Evolutionary conservation across 169 alveolate species (phyloP).

Genomic region (Cryptosporidium canis): DNA sequence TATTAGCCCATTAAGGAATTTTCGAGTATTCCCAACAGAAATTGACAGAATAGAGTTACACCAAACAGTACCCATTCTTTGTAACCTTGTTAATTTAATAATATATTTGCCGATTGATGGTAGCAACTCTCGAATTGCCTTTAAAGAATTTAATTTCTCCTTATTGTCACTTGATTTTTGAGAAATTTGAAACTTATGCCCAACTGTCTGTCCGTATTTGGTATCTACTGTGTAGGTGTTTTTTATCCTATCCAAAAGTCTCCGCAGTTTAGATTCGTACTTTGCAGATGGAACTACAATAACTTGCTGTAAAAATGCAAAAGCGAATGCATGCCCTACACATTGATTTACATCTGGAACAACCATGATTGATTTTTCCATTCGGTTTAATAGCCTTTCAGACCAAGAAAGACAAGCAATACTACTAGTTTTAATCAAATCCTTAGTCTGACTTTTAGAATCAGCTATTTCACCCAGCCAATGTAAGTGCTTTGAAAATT

Average conservation of each 20-base stretch:
- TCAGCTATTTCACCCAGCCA: conserved; percentile 50
- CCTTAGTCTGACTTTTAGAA: neutral
- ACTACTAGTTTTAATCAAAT: neutral
- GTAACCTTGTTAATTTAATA: conserved; percentile 45
- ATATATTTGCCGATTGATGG: conserved; percentile 47
- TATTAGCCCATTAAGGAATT: conserved; percentile 21
- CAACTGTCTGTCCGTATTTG: conserved; percentile 46
- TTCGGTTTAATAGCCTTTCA: conserved; percentile 43
- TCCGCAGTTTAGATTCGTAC: conserved; percentile 34
- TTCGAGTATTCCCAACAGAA: conserved; percentile 71
- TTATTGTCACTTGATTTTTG: neutral
- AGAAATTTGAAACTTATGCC: conserved; percentile 15
- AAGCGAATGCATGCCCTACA: conserved; percentile 71
- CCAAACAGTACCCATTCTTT: conserved; percentile 68
- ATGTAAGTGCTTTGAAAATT: conserved; percentile 47
- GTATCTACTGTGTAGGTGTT: conserved; percentile 37
- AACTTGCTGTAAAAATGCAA: conserved; percentile 57
- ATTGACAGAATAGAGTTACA: conserved; percentile 54
- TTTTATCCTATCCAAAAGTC: conserved; percentile 23
- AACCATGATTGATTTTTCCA: conserved; percentile 63
- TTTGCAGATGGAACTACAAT: conserved; percentile 34
- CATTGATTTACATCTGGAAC: conserved; percentile 71
- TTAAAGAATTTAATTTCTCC: conserved; percentile 2
- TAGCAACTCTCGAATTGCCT: conserved; percentile 24
- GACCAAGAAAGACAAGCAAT: conserved; percentile 41